Conservation (phyloP, 345 rosid genomes). For the Hirschfeldia incana region DNA sequence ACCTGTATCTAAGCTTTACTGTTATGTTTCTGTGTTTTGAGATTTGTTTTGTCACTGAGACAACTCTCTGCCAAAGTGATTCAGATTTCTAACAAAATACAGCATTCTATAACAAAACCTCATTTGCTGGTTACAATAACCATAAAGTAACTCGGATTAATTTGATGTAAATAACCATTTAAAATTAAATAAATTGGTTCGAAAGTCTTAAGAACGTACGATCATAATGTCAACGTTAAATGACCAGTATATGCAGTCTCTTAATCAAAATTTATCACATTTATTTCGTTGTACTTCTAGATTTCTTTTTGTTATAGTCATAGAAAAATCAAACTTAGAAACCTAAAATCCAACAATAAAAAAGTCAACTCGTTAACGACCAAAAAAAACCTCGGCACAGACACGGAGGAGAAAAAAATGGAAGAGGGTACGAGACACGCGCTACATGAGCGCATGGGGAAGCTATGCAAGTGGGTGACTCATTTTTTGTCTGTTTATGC, state of each 20-base stretch:
- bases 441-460: not conserved
- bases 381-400: slow-evolving; percentile 32
- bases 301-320: not conserved
- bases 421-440: slow-evolving; percentile 6
- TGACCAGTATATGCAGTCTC: not conserved
- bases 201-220: not conserved
- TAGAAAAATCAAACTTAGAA: slow-evolving; percentile 30
- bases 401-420: slow-evolving; percentile 27
- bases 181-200: not conserved
- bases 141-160: not conserved
- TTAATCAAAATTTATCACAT: not conserved
- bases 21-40: not conserved
- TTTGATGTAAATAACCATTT: not conserved
- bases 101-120: not conserved
- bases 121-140: not conserved
- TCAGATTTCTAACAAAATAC: not conserved
- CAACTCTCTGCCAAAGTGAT: not conserved
- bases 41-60: not conserved
- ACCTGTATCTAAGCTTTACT: not conserved
- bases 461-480: slow-evolving; percentile 18
- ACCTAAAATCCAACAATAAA: not conserved
- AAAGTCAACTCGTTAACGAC: slow-evolving; percentile 19
- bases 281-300: slow-evolving; percentile 16
- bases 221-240: not conserved
- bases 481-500: slow-evolving; percentile 1